Evolutionary conservation across 805 yeast genomes (phyloP), one percentile per base, ranked within the genome.

Genomic region (Metschnikowia proteae): DNA sequence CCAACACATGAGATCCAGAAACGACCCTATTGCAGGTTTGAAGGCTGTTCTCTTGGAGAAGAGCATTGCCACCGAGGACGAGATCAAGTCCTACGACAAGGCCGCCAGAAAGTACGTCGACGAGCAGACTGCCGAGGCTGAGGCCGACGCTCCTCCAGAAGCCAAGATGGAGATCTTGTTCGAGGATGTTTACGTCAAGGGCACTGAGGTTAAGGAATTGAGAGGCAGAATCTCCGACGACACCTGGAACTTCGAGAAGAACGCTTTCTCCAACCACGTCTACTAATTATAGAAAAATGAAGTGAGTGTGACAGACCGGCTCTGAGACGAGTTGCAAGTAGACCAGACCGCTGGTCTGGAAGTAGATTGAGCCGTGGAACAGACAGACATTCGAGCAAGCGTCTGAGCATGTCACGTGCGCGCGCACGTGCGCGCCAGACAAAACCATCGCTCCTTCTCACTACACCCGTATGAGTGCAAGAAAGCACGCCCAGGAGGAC

Each of bases 1-100:
- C 61, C 97, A 91, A 78, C 92, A 92, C 79, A 91, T 94, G 97
- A 88, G 99, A 80, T 89, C 98, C 38, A 87, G 89, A 80, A 90
- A 87, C 71, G 99, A 94, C 73, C 97, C 98, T 62, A 89, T 94
- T 71, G 91, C 96, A 49, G 98, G 98, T 60, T 82, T 94, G 68
- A 92, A 91, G 81, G 84, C 83, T 64, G 87, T 82, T 55, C 76
- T 94, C 58, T 69, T 91, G 63, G 97, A 90, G 60, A 79, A 83
- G 68, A 81, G 79, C 55, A 83, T 94, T 61, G 95, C 97, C 54
- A 79, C 95, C 53, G 99, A 92, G 79, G 96, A 85, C 51, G 98
- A 94, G 79, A 81, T 94, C 72, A 92, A 90, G 79, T 71, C 87
- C 52, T 86, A 89, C 68, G 99, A 94, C 78, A 94, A 94, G 80